These are phyloP conservation scores for Neurospora sp. DNA, from an alignment of 495 filamentous ascomycete species.

Conservation along the genomic window DNA sequence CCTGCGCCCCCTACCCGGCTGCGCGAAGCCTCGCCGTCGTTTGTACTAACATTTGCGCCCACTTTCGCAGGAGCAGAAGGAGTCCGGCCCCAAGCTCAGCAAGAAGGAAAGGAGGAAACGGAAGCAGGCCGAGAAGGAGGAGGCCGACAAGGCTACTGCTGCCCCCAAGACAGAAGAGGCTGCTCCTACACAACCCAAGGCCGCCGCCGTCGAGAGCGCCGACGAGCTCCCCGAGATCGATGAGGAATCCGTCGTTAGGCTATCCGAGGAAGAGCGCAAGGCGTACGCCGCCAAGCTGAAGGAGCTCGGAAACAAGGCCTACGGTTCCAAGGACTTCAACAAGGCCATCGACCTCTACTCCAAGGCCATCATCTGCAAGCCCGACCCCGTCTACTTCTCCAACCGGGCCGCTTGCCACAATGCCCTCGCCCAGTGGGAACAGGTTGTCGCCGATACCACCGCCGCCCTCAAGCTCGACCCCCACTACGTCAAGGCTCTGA, in stretches of 20 bases:
- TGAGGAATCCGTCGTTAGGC: slow-evolving; percentile 58
- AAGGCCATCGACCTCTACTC: slow-evolving; percentile 89
- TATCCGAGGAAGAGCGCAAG: slow-evolving; percentile 69
- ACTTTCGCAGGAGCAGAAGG: slow-evolving; percentile 16
- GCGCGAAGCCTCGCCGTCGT: neutral
- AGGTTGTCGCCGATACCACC: slow-evolving; percentile 94
- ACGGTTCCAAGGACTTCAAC: slow-evolving; percentile 82
- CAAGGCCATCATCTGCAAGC: slow-evolving; percentile 91
- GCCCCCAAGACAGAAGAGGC: slow-evolving; percentile 4
- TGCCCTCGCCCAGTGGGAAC: slow-evolving; percentile 82
- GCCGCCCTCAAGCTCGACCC: slow-evolving; percentile 85
- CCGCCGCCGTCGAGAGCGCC: slow-evolving; percentile 50
- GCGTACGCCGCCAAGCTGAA: slow-evolving; percentile 85
- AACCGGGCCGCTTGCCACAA: slow-evolving; percentile 98
- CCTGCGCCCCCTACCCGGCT: neutral
- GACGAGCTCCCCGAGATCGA: slow-evolving; percentile 81
- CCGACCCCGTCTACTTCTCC: slow-evolving; percentile 96
- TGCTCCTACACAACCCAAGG: slow-evolving; percentile 26
- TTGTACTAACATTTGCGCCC: neutral
- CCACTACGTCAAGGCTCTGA: slow-evolving; percentile 95
- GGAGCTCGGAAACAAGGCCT: slow-evolving; percentile 92
- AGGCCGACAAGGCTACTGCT: slow-evolving; percentile 29
- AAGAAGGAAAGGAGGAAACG: slow-evolving; percentile 55
- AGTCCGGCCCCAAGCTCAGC: slow-evolving; percentile 29
- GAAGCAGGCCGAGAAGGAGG: slow-evolving; percentile 60